A percentile compares a stretch with the other conserved stretches of the same genome.
phyloP scores from a whole-genome alignment of 768 basidiomycete species.

The Trametes maxima region DNA sequence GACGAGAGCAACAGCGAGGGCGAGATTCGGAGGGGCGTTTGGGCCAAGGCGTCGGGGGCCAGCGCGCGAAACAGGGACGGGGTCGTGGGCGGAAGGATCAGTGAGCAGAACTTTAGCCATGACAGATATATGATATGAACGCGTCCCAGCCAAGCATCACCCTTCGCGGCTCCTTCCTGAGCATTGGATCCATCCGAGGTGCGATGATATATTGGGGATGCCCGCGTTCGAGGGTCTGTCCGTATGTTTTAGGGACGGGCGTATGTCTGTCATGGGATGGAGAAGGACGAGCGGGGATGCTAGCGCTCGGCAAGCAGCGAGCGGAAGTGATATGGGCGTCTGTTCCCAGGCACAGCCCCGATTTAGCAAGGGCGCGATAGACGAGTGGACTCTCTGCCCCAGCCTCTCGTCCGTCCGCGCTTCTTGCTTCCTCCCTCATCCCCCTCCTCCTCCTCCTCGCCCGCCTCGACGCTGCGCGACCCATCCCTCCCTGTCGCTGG shows the following conservation, averaged over 20 bases:
- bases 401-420: not conserved
- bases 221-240: not conserved
- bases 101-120: too few species aligned
- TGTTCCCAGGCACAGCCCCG: not conserved
- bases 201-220: too few species aligned
- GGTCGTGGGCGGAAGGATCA: too few species aligned
- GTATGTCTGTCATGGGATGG: not conserved
- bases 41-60: too few species aligned
- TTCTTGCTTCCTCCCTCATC: not conserved
- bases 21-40: too few species aligned
- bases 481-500: not conserved
- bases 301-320: conserved; percentile 2
- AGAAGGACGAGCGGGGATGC: not conserved
- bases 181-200: too few species aligned
- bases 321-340: conserved; percentile 2
- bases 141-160: too few species aligned
- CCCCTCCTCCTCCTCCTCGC: not conserved
- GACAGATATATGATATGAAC: too few species aligned
- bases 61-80: too few species aligned
- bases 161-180: too few species aligned
- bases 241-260: not conserved
- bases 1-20: not conserved
- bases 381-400: not conserved
- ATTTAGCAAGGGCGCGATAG: not conserved
- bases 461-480: not conserved